Base-by-base conservation (phyloP, 345 rosid genomes). In the Rhodomyrtus tomentosa region DNA sequence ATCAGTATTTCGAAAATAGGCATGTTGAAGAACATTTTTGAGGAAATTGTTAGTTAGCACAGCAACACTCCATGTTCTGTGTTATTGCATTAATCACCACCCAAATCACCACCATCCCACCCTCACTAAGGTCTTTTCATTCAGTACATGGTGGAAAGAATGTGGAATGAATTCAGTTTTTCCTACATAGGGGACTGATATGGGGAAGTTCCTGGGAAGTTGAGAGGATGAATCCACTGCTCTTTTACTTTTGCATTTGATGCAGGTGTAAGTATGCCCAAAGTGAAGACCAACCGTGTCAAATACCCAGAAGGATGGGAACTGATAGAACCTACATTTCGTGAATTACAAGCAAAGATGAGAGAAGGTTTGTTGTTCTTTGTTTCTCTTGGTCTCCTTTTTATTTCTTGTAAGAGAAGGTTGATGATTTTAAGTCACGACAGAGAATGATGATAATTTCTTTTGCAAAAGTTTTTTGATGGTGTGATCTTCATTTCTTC, bases 241-340 rank as follows among this genome's bases (percentile, higher is more conserved):
- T 68, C 40, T 7, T 62, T 16, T 68, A 8, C 13, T 18, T 36
- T 68, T 32, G 24, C 24, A 68, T 68, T 68, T 32, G 76, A 16
- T 68, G 76, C 85, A 88, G 91, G 85, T 83, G 29, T 56, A 80
- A 84, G 81, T 48, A 95, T 93, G 98, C 96, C 98, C 0, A 95
- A 95, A 92, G 92, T 93, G 42, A 93, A 89, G 89, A 94, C 98
- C 0, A 94, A 90, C 85, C 89, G 94, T 24, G 89, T 92, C 53
- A 91, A 90, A 68, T 90, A 91, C 83, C 98, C 95, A 40, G 93
- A 93, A 87, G 98, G 96, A 11, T 96, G 96, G 96, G 94, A 95
- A 83, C 89, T 94, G 87, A 93, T 93, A 14, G 98, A 94, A 90
- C 98, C 96, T 81, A 94, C 96, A 12, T 92, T 93, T 40, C 89